phyloP scores from a whole-genome alignment of 371 early-diverging fungal species.

The Mucor saturninus region DNA sequence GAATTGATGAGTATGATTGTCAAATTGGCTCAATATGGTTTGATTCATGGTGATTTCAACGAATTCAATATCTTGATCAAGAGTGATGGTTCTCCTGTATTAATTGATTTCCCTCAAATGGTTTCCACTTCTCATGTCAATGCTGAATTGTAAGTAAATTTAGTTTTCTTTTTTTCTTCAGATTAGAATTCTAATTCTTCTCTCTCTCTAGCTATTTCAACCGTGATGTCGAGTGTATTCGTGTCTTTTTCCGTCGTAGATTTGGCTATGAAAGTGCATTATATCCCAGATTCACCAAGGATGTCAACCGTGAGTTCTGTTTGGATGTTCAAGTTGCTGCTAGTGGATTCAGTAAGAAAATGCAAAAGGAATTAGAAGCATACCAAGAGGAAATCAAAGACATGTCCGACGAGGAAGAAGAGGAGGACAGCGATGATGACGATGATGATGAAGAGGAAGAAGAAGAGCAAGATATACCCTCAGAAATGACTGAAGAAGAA shows the following conservation, averaged over 20 bases:
- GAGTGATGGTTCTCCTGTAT: conserved; percentile 80
- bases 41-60: conserved; percentile 99
- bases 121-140: conserved; percentile 94
- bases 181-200: neutral
- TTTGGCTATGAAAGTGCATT: conserved; percentile 89
- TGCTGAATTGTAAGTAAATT: conserved; percentile 78
- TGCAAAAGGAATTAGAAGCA: conserved; percentile 86
- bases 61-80: conserved; percentile 98
- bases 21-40: conserved; percentile 92
- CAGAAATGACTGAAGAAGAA: conserved; percentile 37
- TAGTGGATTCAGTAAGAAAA: conserved; percentile 91
- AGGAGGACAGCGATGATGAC: conserved; percentile 33
- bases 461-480: conserved; percentile 34
- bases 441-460: conserved; percentile 43
- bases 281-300: conserved; percentile 88
- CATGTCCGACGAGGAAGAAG: conserved; percentile 45
- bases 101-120: conserved; percentile 99
- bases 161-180: neutral
- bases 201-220: conserved; percentile 79
- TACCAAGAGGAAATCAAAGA: conserved; percentile 60
- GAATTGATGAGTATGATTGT: conserved; percentile 95
- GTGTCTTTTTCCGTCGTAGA: conserved; percentile 89
- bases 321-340: conserved; percentile 96
- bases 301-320: conserved; percentile 83
- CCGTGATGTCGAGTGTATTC: conserved; percentile 98